These are phyloP conservation scores for Cyclocybe aegerita DNA, from an alignment of 768 basidiomycete species.

Conservation along the genomic window DNA sequence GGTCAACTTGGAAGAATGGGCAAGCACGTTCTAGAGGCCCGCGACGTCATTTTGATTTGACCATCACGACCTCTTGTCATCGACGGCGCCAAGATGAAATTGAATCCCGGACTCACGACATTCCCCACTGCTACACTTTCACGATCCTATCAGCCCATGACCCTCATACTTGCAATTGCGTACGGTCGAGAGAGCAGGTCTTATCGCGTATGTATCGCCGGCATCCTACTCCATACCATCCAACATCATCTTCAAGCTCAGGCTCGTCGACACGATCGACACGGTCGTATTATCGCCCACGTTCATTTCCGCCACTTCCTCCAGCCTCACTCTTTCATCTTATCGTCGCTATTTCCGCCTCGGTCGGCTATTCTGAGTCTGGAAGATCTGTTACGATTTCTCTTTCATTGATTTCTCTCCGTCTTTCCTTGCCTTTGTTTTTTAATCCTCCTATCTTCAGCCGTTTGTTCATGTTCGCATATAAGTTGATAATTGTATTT, in stretches of 20 bases:
- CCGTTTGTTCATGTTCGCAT: constrained; percentile 4
- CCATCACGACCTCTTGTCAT: not conserved
- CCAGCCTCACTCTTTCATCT: no score
- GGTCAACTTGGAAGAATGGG: constrained; percentile 80
- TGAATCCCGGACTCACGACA: not conserved
- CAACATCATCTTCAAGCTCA: no score
- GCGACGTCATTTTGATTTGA: not conserved
- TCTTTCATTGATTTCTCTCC: not conserved
- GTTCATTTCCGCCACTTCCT: no score
- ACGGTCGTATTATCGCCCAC: no score
- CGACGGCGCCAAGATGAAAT: not conserved
- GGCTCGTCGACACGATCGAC: no score
- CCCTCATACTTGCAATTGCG: no score
- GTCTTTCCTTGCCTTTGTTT: constrained; percentile 2
- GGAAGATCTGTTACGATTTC: not conserved
- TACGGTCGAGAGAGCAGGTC: no score
- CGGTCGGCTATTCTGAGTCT: not conserved
- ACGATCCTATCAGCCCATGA: no score
- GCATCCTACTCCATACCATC: no score
- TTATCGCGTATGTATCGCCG: no score
- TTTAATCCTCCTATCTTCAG: not conserved
- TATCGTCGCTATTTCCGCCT: not conserved
- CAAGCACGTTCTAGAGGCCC: constrained; percentile 58
- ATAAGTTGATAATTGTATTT: constrained; percentile 15
- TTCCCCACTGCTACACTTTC: no score